Conservation (phyloP, 768 basidiomycete genomes). For the Lentinula edodes region DNA sequence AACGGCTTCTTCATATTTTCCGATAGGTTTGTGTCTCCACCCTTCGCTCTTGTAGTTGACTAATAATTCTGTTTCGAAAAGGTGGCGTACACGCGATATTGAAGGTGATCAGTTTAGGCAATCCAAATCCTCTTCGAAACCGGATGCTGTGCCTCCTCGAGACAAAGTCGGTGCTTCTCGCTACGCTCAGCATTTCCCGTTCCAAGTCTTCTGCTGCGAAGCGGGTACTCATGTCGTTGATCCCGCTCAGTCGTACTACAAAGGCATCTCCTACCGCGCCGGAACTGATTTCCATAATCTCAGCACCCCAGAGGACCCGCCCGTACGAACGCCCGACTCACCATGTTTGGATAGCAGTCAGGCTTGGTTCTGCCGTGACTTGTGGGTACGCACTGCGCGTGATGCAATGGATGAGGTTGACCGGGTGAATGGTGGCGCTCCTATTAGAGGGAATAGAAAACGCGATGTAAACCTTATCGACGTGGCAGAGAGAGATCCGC, state of each 20-base stretch:
- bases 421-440: constrained; percentile 28
- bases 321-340: constrained; percentile 67
- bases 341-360: constrained; percentile 93
- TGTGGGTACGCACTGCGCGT: constrained; percentile 87
- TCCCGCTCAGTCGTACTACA: constrained; percentile 93
- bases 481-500: constrained; percentile 27
- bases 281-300: constrained; percentile 80
- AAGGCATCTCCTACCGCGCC: constrained; percentile 78
- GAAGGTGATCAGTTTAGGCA: constrained; percentile 98
- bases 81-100: constrained; percentile 97
- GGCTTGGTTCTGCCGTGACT: constrained; percentile 96
- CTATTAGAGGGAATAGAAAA: constrained; percentile 17
- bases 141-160: constrained; percentile 88
- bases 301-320: constrained; percentile 49
- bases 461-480: constrained; percentile 18
- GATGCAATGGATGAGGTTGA: constrained; percentile 65
- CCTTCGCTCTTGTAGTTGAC: background rate
- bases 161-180: constrained; percentile 76
- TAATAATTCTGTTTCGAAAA: constrained; percentile 20
- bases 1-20: constrained; percentile 98
- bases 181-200: constrained; percentile 89
- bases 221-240: constrained; percentile 97
- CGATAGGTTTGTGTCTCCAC: constrained; percentile 60
- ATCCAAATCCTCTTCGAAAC: constrained; percentile 88
- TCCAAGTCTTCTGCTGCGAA: constrained; percentile 99